Evolutionary conservation across 2,329 filamentous ascomycete species (phyloP).

Genomic region (Colletotrichum simmondsii): DNA sequence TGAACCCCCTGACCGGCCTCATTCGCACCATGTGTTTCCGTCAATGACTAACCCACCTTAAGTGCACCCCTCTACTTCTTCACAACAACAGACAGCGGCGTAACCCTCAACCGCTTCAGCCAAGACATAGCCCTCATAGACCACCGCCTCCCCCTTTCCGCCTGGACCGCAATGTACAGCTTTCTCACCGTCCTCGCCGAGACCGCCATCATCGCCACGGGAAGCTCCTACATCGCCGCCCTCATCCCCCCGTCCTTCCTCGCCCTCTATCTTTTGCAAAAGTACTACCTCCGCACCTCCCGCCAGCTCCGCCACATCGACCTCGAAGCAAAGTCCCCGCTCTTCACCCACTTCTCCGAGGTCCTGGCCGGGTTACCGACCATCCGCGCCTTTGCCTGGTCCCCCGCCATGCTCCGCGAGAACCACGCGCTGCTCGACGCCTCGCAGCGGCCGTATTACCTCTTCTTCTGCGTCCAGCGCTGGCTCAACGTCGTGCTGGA

Average conservation of each 20-base stretch:
- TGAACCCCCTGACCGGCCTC: not conserved
- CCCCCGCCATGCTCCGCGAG: constrained; percentile 48
- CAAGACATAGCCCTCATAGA: constrained; percentile 55
- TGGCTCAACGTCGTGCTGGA: constrained; percentile 61
- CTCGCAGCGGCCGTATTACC: constrained; percentile 61
- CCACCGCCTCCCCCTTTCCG: constrained; percentile 47
- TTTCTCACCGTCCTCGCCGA: constrained; percentile 51
- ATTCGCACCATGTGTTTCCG: not conserved
- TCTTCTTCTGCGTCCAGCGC: constrained; percentile 59
- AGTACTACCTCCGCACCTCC: constrained; percentile 65
- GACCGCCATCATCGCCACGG: constrained; percentile 54
- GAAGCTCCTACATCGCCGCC: constrained; percentile 55
- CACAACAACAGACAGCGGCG: constrained; percentile 47
- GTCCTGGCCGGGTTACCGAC: constrained; percentile 57
- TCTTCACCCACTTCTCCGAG: constrained; percentile 64
- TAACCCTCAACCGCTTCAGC: constrained; percentile 51
- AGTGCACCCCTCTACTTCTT: constrained; percentile 41
- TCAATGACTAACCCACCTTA: not conserved
- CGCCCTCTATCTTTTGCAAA: constrained; percentile 57
- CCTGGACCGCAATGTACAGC: constrained; percentile 6
- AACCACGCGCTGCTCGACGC: constrained; percentile 50
- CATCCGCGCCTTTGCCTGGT: constrained; percentile 62
- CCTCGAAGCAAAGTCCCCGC: constrained; percentile 59
- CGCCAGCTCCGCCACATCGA: constrained; percentile 65
- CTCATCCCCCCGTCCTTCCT: constrained; percentile 54